These are phyloP conservation scores for Leccinum subrobustum DNA, from an alignment of 1,284 basidiomycete species.

Conservation along the genomic window DNA sequence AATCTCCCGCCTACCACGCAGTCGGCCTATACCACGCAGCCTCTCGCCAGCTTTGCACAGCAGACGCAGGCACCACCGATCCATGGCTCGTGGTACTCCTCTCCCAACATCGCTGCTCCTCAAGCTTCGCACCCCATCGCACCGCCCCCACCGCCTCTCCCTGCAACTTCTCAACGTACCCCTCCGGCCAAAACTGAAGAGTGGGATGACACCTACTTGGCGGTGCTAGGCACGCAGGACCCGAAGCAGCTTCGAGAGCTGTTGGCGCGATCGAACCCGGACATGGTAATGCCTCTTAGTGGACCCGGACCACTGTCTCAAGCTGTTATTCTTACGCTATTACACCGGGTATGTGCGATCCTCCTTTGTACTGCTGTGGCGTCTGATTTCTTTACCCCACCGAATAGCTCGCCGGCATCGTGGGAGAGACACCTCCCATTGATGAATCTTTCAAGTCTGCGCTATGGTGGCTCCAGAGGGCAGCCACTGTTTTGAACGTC, in stretches of 20 bases:
- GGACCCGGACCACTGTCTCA: constrained; percentile 69
- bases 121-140: constrained; percentile 74
- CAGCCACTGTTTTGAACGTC: constrained; percentile 65
- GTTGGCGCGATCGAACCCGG: constrained; percentile 69
- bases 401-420: constrained; percentile 60
- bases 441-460: constrained; percentile 78
- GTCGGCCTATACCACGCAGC: constrained; percentile 27
- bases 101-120: constrained; percentile 60
- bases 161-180: constrained; percentile 43
- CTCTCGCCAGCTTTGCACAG: constrained; percentile 34
- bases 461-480: constrained; percentile 81
- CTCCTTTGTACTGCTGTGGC: constrained; percentile 1
- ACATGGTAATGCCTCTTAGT: constrained; percentile 73
- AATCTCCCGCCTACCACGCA: constrained; percentile 43
- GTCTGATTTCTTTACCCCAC: constrained; percentile 5
- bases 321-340: constrained; percentile 75
- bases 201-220: constrained; percentile 79
- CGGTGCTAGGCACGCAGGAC: constrained; percentile 71
- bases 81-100: constrained; percentile 57
- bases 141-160: constrained; percentile 59
- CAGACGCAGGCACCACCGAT: constrained; percentile 43
- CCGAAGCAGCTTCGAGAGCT: constrained; percentile 68
- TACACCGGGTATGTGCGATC: constrained; percentile 63
- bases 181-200: constrained; percentile 66
- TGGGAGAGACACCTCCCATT: constrained; percentile 69